Percentiles rank a stretch among this genome's conserved stretches.
Evolutionary conservation across 768 basidiomycete species (phyloP).

Genomic region (Pholiota conissans): DNA sequence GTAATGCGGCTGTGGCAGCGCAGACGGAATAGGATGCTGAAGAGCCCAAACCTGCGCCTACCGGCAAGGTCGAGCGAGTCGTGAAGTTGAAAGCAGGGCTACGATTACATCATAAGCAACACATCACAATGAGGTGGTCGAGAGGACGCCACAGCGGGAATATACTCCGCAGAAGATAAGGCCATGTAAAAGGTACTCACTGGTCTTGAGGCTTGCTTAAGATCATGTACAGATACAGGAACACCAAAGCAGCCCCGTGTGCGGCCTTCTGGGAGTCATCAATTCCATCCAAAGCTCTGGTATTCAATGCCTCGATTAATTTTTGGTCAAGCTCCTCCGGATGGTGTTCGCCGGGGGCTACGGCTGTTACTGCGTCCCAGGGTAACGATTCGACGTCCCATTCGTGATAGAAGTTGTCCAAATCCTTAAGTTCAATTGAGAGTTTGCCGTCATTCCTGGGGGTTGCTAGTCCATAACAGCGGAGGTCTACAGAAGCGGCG

Average conservation of each 20-base stretch:
- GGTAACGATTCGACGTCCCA: constrained; percentile 81
- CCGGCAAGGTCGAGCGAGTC: constrained; percentile 85
- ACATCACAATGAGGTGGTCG: constrained; percentile 3
- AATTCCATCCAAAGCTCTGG: constrained; percentile 37
- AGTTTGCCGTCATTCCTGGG: constrained; percentile 74
- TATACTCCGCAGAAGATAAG: constrained; percentile 17
- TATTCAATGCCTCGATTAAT: constrained; percentile 71
- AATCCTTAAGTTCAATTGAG: constrained; percentile 77
- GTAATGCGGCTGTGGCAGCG: constrained; percentile 74
- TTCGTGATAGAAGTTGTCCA: constrained; percentile 73
- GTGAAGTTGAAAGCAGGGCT: constrained; percentile 82
- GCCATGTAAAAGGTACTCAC: constrained; percentile 40
- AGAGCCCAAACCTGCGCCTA: constrained; percentile 95
- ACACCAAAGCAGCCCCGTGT: constrained; percentile 56
- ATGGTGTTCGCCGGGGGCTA: constrained; percentile 51
- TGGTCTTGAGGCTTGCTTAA: constrained; percentile 55
- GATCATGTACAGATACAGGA: constrained; percentile 92
- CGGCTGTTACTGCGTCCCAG: constrained; percentile 69
- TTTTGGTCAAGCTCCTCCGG: constrained; percentile 70
- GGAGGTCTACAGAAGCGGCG: constrained; percentile 92
- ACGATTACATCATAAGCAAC: constrained; percentile 6
- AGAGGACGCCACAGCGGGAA: not conserved
- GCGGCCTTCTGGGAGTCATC: constrained; percentile 38
- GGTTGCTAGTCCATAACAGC: constrained; percentile 86
- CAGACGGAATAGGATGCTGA: constrained; percentile 96